Evolutionary conservation across 495 filamentous ascomycete species (phyloP).

Genomic region (Penicillium soppii): DNA sequence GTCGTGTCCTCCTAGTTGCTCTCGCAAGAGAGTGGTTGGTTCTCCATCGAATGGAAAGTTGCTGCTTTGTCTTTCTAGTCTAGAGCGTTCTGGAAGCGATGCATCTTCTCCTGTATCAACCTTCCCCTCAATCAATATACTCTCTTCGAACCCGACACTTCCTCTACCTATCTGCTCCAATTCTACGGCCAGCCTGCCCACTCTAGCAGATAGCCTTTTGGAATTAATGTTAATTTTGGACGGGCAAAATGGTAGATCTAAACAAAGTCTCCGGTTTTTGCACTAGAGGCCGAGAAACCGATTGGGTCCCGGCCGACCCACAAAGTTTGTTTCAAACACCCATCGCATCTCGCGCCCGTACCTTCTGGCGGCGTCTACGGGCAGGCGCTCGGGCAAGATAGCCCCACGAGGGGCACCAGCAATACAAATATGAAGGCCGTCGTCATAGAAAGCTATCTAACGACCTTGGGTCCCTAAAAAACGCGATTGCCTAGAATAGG

Average conservation of each 20-base stretch:
- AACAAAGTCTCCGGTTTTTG: background rate
- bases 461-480: too few relatives aligned
- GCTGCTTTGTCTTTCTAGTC: background rate
- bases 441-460: too few relatives aligned
- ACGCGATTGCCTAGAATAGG: too few relatives aligned
- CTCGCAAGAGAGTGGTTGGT: background rate
- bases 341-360: too few relatives aligned
- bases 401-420: too few relatives aligned
- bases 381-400: too few relatives aligned
- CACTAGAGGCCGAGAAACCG: background rate
- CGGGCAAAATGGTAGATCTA: background rate
- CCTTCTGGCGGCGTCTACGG: too few relatives aligned
- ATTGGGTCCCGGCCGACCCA: background rate
- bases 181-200: background rate
- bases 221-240: background rate
- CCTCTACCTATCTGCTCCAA: background rate
- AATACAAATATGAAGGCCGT: too few relatives aligned
- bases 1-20: background rate
- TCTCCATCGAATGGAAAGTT: background rate
- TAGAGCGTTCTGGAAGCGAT: background rate
- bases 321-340: background rate
- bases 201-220: background rate
- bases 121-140: background rate
- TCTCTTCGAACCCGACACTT: background rate
- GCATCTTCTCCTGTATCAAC: background rate